Conservation (phyloP, 2,329 filamentous ascomycete species). For the Aureobasidium sp. region DNA sequence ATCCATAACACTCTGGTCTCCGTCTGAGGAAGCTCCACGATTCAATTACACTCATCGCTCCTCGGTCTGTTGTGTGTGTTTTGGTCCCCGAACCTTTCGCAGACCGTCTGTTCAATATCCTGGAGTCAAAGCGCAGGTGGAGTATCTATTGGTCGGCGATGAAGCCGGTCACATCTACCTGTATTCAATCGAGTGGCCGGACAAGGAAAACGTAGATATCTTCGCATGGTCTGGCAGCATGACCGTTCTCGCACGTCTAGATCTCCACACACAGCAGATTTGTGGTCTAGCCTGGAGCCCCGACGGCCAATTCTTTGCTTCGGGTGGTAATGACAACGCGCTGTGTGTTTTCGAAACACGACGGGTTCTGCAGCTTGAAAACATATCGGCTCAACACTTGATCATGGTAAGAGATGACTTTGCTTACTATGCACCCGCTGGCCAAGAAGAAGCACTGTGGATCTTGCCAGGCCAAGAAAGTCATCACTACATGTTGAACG, state of each 20-base stretch:
- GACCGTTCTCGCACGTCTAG: conserved; percentile 68
- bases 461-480: conserved; percentile 42
- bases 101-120: conserved; percentile 44
- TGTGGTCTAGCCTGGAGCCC: conserved; percentile 87
- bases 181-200: conserved; percentile 80
- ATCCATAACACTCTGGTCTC: conserved; percentile 68
- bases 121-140: conserved; percentile 53
- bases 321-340: conserved; percentile 86
- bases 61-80: conserved; percentile 73
- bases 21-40: conserved; percentile 61
- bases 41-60: conserved; percentile 68
- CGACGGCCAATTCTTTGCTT: conserved; percentile 70
- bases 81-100: conserved; percentile 58
- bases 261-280: conserved; percentile 78
- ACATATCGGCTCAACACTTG: neutral
- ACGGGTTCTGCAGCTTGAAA: conserved; percentile 42
- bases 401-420: conserved; percentile 20
- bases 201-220: conserved; percentile 52
- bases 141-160: conserved; percentile 83
- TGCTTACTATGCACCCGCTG: conserved; percentile 13
- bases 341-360: conserved; percentile 73
- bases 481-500: conserved; percentile 70
- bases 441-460: conserved; percentile 26
- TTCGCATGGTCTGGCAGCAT: conserved; percentile 72
- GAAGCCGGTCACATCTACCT: conserved; percentile 77